Evolutionary conservation across 306 rosid species (phyloP).

Genomic region (Spatholobus suberectus): DNA sequence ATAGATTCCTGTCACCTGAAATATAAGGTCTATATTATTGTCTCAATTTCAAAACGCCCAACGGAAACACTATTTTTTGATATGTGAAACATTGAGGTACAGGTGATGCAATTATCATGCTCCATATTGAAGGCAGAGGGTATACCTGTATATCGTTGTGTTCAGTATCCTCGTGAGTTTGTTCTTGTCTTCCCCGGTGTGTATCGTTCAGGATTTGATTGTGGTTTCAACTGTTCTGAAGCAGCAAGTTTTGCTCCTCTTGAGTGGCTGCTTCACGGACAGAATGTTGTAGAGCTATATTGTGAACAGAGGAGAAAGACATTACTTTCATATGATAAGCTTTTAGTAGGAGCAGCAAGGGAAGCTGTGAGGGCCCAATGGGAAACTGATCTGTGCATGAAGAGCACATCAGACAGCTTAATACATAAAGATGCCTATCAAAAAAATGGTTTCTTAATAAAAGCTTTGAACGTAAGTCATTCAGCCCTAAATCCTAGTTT

Average conservation of each 20-base stretch:
- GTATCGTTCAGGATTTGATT: slow-evolving; percentile 80
- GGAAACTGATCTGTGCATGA: slow-evolving; percentile 59
- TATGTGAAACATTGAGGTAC: slow-evolving; percentile 38
- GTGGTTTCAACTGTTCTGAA: slow-evolving; percentile 87
- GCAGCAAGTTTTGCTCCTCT: slow-evolving; percentile 77
- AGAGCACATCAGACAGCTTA: slow-evolving; percentile 49
- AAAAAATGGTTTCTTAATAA: slow-evolving; percentile 62
- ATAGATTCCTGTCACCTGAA: slow-evolving; percentile 28
- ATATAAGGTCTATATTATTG: slow-evolving; percentile 19
- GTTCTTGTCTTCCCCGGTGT: slow-evolving; percentile 82
- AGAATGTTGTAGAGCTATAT: slow-evolving; percentile 65
- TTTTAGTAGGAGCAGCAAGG: slow-evolving; percentile 80
- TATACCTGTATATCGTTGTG: slow-evolving; percentile 75
- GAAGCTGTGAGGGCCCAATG: slow-evolving; percentile 83
- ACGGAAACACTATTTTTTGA: neutral
- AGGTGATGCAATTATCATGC: slow-evolving; percentile 69
- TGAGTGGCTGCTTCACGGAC: slow-evolving; percentile 87
- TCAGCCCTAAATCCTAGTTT: slow-evolving; percentile 27
- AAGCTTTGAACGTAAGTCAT: slow-evolving; percentile 62
- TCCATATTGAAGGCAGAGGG: slow-evolving; percentile 66
- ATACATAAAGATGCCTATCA: slow-evolving; percentile 58
- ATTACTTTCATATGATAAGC: slow-evolving; percentile 72
- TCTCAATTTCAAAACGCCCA: neutral
- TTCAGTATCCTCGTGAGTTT: slow-evolving; percentile 79
- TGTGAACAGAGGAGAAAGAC: slow-evolving; percentile 66